Percentiles rank a stretch among this genome's conserved stretches.
Evolutionary conservation across 805 yeast species (phyloP).

Genomic region (Pichia manshurica): DNA sequence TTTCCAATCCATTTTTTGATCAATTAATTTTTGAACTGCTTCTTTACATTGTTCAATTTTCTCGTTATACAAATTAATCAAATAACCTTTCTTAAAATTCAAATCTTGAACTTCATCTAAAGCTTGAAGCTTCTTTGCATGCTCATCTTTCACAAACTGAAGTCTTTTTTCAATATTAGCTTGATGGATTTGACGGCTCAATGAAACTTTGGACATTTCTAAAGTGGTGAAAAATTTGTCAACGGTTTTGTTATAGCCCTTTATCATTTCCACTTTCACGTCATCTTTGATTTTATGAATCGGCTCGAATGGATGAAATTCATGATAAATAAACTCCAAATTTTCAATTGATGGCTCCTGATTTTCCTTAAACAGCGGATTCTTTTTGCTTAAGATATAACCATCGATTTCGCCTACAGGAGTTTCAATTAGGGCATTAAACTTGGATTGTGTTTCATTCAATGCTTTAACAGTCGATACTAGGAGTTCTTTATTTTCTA

Average conservation of each 20-base stretch:
- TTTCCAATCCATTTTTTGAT: constrained; percentile 92
- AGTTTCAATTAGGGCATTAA: constrained; percentile 33
- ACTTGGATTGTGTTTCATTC: constrained; percentile 40
- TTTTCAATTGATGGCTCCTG: constrained; percentile 32
- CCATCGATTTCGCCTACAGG: constrained; percentile 43
- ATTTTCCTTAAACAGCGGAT: constrained; percentile 41
- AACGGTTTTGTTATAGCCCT: constrained; percentile 74
- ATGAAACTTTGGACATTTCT: constrained; percentile 72
- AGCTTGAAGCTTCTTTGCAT: constrained; percentile 61
- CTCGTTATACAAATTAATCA: constrained; percentile 64
- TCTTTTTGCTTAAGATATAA: constrained; percentile 56
- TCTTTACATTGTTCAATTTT: constrained; percentile 64
- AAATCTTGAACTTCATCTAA: constrained; percentile 56
- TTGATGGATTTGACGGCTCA: constrained; percentile 71
- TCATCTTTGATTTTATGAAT: constrained; percentile 25
- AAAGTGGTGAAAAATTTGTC: constrained; percentile 81
- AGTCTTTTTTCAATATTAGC: constrained; percentile 69
- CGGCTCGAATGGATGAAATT: constrained; percentile 52
- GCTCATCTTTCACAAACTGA: constrained; percentile 69
- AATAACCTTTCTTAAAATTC: constrained; percentile 64
- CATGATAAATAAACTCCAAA: constrained; percentile 42
- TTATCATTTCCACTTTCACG: constrained; percentile 37
- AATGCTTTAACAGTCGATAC: constrained; percentile 38
- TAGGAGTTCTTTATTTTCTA: constrained; percentile 26
- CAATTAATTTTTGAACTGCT: constrained; percentile 60